Evolutionary conservation across 2,329 filamentous ascomycete species (phyloP), one percentile per base, ranked within the genome.

Genomic region (Pseudopyrenochaeta lycopersici): DNA sequence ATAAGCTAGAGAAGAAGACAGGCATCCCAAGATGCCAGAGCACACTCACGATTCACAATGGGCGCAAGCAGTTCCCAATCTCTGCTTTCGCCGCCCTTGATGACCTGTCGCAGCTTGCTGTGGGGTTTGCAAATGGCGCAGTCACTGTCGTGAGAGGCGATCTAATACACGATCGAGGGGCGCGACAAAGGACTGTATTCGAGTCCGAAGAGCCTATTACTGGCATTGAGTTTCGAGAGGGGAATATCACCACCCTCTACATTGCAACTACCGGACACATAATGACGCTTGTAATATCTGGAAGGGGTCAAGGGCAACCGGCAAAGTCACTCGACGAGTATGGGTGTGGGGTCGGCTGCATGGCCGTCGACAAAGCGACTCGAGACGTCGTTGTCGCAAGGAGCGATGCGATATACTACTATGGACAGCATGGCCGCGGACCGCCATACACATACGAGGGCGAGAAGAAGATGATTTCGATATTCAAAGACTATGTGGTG

Each of bases 131-230:
- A 11, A 98, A 99, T 76, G 95, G 95, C 7, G 88, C 93, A 1
- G 94, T 99, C 11, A 96, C 92, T 0, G 88, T 99, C 23, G 91
- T 99, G 52, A 86, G 95, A 53, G 95, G 96, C 56, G 95, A 99
- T 72, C 81, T 99, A 43, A 91, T 99, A 65, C 92, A 99, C 74
- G 95, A 99, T 74, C 88, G 95, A 52, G 95, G 96, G 18, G 92
- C 94, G 10, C 92, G 92, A 72, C 95, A 99, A 75, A 87, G 95
- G 47, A 95, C 94, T 30, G 91, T 99, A 9, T 95, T 96, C 77
- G 95, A 99, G 72, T 97, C 93, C 0, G 93, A 98, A 67, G 95
- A 99, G 73, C 96, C 95, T 0, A 88, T 99, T 9, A 99, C 95
- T 0, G 94, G 93, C 1, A 88, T 99, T 12, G 90, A 95, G 69